phyloP scores from a whole-genome alignment of 2,329 filamentous ascomycete genomes.

The Coniella lustricola region DNA sequence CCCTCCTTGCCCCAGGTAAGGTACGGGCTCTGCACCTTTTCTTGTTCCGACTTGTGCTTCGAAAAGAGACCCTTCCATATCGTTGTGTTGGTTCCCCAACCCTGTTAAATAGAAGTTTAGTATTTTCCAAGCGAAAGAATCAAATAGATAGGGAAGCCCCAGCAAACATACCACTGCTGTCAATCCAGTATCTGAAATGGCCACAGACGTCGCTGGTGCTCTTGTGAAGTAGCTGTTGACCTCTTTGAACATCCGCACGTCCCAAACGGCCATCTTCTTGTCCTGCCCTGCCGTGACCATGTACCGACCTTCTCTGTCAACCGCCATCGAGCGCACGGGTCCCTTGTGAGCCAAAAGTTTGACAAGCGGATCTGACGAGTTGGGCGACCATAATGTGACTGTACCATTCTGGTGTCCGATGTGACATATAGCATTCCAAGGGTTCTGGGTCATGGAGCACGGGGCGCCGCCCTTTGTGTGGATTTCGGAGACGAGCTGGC shows the following conservation, averaged over 20 bases:
- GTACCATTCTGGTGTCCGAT: constrained; percentile 92
- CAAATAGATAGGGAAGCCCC: too few species aligned
- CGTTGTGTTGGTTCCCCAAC: constrained; percentile 82
- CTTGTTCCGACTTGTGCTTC: constrained; percentile 61
- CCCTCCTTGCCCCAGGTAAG: constrained; percentile 90
- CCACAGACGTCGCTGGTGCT: constrained; percentile 72
- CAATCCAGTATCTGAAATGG: constrained; percentile 82
- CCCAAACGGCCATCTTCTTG: constrained; percentile 88
- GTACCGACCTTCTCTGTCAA: constrained; percentile 87
- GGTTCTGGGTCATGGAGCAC: constrained; percentile 79
- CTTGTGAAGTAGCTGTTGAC: constrained; percentile 83
- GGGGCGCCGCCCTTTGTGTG: constrained; percentile 79
- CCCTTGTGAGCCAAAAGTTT: constrained; percentile 87
- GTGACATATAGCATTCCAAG: constrained; percentile 85
- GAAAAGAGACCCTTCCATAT: constrained; percentile 89
- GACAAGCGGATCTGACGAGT: constrained; percentile 75
- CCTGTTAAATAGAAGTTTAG: constrained; percentile 24
- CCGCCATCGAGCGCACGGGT: constrained; percentile 74
- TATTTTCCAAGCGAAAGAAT: background rate
- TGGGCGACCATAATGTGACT: constrained; percentile 93
- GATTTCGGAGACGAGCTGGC: constrained; percentile 78
- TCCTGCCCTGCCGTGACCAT: constrained; percentile 94
- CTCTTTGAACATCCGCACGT: constrained; percentile 88
- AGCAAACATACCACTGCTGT: constrained; percentile 55
- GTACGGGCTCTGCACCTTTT: constrained; percentile 81